phyloP scores from a whole-genome alignment of 805 yeast genomes.

The Candida caryicola region DNA sequence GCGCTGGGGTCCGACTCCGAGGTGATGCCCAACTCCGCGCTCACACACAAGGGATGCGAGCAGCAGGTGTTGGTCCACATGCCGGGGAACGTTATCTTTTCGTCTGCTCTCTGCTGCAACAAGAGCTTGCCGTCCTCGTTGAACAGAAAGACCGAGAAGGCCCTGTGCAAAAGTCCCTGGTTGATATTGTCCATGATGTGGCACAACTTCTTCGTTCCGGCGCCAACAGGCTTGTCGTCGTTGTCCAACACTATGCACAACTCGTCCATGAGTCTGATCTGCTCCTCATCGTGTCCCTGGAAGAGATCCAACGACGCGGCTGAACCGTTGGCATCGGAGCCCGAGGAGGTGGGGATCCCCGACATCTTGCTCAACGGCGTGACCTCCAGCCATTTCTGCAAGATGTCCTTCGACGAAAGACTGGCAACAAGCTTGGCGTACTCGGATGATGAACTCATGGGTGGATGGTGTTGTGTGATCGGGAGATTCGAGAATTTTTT shows the following conservation, averaged over 20 bases:
- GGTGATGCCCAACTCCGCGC: constrained; percentile 67
- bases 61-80: constrained; percentile 99
- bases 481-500: neutral
- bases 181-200: constrained; percentile 86
- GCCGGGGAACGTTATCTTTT: constrained; percentile 92
- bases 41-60: constrained; percentile 90
- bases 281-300: constrained; percentile 89
- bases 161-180: constrained; percentile 86
- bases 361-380: constrained; percentile 59
- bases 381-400: constrained; percentile 62
- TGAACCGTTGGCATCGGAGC: constrained; percentile 17
- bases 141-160: constrained; percentile 93
- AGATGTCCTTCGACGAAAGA: constrained; percentile 48
- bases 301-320: constrained; percentile 48
- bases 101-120: constrained; percentile 93
- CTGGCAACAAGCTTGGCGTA: constrained; percentile 56
- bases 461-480: neutral
- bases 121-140: constrained; percentile 71
- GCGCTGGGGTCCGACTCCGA: constrained; percentile 9
- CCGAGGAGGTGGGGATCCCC: constrained; percentile 48
- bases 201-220: constrained; percentile 89
- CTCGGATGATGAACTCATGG: constrained; percentile 12
- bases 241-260: constrained; percentile 90
- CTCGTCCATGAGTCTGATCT: constrained; percentile 92
- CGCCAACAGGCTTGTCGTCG: constrained; percentile 84